Evolutionary conservation across 2,329 filamentous ascomycete species (phyloP), one percentile per base, ranked within the genome.

Genomic region (Ascochyta fabae): DNA sequence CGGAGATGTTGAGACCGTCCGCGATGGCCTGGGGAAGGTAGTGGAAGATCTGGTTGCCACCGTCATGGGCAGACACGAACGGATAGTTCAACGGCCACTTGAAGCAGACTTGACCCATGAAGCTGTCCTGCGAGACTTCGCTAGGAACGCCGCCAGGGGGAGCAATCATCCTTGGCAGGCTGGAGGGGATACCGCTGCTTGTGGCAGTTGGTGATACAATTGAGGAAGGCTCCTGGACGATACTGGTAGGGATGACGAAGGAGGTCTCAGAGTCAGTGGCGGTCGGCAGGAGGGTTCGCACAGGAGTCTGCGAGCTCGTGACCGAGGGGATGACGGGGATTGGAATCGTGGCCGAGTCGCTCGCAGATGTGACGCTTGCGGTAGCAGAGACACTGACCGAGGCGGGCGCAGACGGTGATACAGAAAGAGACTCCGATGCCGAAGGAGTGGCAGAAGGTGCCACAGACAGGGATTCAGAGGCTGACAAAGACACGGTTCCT

Each of bases 71-170:
- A 22, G 80, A 80, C 10, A 98, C 90, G 71, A 96, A 96, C 8
- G 84, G 79, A 75, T 95, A 99, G 78, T 96, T 94, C 65, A 96
- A 83, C 1, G 85, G 84, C 69, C 87, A 89, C 48, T 86, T 80
- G 83, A 98, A 97, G 31, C 90, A 95, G 60, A 98, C 83, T 72
- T 96, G 92, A 64, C 96, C 88, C 65, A 90, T 77, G 4, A 85
- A 86, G 0, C 85, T 86, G 64, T 90, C 89, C 3, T 81, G 77
- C 0, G 91, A 89, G 16, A 81, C 74, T 7, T 65, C 58, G 4
- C 78, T 56, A 19, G 81, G 79, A 44, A 84, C 81, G 27, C 84
- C 84, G 52, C 84, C 81, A 36, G 86, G 84, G 8, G 92, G 91
- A 26, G 87, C 85, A 62, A 97, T 93, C 39, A 90, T 84, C 67